Conservation (phyloP, 2,329 filamentous ascomycete species). For the Pyricularia pennisetigena region DNA sequence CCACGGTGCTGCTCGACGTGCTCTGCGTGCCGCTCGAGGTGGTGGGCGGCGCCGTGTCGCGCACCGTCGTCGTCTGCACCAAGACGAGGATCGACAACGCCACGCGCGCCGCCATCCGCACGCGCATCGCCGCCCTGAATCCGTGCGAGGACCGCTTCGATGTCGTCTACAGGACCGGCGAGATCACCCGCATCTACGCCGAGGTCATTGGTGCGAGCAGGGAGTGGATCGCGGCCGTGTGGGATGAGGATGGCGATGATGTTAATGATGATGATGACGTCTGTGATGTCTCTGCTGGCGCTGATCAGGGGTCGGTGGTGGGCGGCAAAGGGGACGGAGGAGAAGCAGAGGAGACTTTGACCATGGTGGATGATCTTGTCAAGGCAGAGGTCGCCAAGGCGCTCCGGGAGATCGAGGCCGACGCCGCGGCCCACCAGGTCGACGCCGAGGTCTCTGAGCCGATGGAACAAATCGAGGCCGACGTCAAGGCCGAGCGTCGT, state of each 20-base stretch:
- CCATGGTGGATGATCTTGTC: not conserved
- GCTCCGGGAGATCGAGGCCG: not conserved
- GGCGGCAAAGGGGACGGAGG: not conserved
- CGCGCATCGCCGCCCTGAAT: not conserved
- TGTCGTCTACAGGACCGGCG: slow-evolving; percentile 1
- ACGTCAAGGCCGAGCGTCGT: not conserved
- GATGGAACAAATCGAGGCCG: not conserved
- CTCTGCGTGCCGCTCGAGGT: not conserved
- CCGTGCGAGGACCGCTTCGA: not conserved
- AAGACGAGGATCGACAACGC: not conserved
- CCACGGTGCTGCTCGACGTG: not conserved
- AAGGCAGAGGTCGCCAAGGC: not conserved
- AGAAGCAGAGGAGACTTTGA: not conserved
- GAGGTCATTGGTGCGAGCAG: slow-evolving; percentile 1
- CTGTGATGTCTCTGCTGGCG: not conserved
- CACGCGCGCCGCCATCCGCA: not conserved
- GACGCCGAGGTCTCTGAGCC: not conserved
- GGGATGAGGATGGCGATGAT: not conserved
- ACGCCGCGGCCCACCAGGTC: not conserved
- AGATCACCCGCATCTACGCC: slow-evolving; percentile 1
- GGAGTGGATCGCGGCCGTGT: not conserved
- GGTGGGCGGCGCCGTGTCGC: not conserved
- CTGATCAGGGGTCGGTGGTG: not conserved
- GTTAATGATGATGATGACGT: not conserved
- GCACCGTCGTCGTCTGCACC: slow-evolving; percentile 1